A percentile compares a stretch with the other conserved stretches of the same genome.
Conservation (phyloP, 2,329 filamentous ascomycete species). For the Aspergillus niger region DNA sequence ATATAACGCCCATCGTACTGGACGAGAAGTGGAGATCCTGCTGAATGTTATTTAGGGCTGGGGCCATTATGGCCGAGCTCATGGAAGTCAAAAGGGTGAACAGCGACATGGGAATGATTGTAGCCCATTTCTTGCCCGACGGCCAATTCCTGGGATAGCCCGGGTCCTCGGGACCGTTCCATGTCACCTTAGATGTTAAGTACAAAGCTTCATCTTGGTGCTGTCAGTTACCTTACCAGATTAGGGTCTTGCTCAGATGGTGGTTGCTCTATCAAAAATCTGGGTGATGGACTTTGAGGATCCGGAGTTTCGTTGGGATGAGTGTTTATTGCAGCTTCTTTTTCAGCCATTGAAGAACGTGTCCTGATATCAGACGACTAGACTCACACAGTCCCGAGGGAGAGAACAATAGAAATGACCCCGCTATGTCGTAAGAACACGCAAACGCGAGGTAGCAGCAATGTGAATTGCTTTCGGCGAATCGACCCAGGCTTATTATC, state of each 20-base stretch:
- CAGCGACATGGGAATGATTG: conserved; percentile 55
- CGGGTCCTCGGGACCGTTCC: conserved; percentile 57
- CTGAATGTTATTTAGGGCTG: conserved; percentile 54
- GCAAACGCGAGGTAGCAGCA: no score
- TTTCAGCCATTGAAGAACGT: background rate
- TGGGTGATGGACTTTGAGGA: background rate
- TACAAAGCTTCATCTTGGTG: background rate
- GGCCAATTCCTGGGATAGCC: conserved; percentile 58
- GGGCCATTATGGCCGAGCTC: conserved; percentile 61
- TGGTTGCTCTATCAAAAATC: background rate
- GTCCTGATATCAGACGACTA: no score
- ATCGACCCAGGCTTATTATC: no score
- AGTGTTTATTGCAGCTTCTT: background rate
- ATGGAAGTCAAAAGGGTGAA: conserved; percentile 66
- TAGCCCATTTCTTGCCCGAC: conserved; percentile 58
- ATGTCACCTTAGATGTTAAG: conserved; percentile 30
- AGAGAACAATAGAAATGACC: no score
- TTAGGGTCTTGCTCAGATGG: background rate
- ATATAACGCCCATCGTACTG: conserved; percentile 48
- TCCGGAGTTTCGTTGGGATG: background rate
- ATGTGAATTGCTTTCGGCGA: no score
- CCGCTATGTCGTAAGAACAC: no score
- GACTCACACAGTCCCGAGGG: no score
- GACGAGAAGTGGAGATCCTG: conserved; percentile 55
- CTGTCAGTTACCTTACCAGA: background rate